Base-by-base conservation (phyloP, 2,329 filamentous ascomycete genomes). In the Hypocrella siamensis region DNA sequence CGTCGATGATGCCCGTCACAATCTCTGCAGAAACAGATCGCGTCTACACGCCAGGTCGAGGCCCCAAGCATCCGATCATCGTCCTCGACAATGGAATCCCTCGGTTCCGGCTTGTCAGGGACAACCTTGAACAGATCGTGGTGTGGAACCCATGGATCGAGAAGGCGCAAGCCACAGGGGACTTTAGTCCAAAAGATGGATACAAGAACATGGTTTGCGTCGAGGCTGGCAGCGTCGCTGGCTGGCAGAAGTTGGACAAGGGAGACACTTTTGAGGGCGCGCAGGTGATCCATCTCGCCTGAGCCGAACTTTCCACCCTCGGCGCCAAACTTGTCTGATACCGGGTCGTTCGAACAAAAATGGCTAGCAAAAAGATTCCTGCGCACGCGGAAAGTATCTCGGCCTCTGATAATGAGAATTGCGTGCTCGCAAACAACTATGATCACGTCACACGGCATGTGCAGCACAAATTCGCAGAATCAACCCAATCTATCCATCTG, bases 61-160 rank as follows among this genome's bases (percentile, higher is more conserved):
- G 71, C 0, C 74, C 77, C 25, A 63, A 60, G 27, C 56, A 65
- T 28, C 58, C 68, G 2, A 55, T 82, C 29, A 49, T 67, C 10
- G 70, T 92, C 30, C 49, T 63, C 12, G 74, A 81, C 45, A 67
- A 57, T 31, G 76, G 72, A 37, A 67, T 68, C 46, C 63, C 75
- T 11, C 60, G 68, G 31, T 85, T 80, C 60, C 74, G 75, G 37
- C 66, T 96, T 34, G 71, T 79, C 26, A 74, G 90, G 38, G 84
- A 94, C 56, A 86, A 84, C 42, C 67, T 98, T 42, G 70, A 71
- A 39, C 83, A 96, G 43, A 76, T 90, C 12, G 88, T 94, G 1
- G 80, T 96, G 19, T 98, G 90, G 90, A 98, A 98, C 57, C 90
- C 90, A 2, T 94, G 88, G 85, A 66, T 68, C 26, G 82, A 86